Evolutionary conservation across 352 stramenopile genomes (phyloP), one percentile per base, ranked within the genome.

Genomic region (Pythium phragmiticola): DNA sequence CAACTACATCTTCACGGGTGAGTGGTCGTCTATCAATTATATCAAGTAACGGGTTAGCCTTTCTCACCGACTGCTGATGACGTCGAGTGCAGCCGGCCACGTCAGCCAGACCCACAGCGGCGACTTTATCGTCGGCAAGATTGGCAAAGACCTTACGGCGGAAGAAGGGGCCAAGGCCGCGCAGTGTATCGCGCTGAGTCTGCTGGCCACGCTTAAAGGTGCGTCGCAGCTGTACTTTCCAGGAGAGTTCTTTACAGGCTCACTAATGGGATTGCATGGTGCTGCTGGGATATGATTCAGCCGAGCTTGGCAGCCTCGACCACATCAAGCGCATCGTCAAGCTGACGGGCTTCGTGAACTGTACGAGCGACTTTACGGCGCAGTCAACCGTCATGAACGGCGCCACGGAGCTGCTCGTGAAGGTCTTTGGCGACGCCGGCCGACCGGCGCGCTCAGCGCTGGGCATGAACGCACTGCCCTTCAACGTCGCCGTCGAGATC

Each of bases 401-500:
- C 45, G 88, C 84, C 23, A 97, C 86, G 13, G 92, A 99, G 69
- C 63, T 97, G 3, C 75, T 88, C 37, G 65, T 70, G 23, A 70
- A 97, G 65, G 75, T 97, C 43, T 91, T 97, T 67, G 77, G 80
- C 19, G 79, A 88, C 17, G 87, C 84, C 49, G 86, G 86, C 23
- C 66, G 75, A 4, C 87, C 94, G 62, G 84, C 93, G 21, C 78
- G 96, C 54, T 97, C 87, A 65, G 96, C 96, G 8, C 88, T 98
- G 47, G 96, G 95, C 54, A 98, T 90, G 4, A 98, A 96, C 66
- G 89, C 91, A 16, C 71, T 99, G 19, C 95, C 96, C 2, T 62
- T 99, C 14, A 94, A 96, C 68, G 87, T 98, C 34, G 83, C 89
- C 33, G 94, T 98, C 1, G 96, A 99, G 77, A 90, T 99, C 34